phyloP scores from a whole-genome alignment of 1,284 basidiomycete genomes.

The Malassezia yamatoensis region DNA sequence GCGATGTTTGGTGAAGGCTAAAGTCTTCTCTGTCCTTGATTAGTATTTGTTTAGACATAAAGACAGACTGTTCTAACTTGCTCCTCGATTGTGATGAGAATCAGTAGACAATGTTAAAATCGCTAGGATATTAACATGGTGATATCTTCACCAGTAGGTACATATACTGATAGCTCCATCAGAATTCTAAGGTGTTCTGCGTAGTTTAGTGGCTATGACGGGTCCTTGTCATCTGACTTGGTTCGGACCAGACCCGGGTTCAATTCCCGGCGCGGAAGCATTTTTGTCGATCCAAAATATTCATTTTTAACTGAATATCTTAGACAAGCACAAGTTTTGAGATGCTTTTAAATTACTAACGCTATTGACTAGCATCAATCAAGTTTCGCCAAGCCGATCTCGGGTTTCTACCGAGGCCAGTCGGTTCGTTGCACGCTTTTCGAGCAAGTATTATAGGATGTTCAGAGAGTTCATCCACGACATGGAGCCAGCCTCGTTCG shows the following conservation, averaged over 20 bases:
- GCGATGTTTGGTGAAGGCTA: too few species aligned
- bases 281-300: constrained; percentile 3
- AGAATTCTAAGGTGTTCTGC: constrained; percentile 6
- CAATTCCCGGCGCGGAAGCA: constrained; percentile 22
- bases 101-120: not conserved
- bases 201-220: constrained; percentile 23
- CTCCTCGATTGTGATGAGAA: not conserved
- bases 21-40: too few species aligned
- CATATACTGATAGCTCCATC: not conserved
- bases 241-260: constrained; percentile 21
- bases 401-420: constrained; percentile 26
- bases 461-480: constrained; percentile 19
- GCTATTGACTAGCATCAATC: constrained; percentile 8
- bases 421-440: not conserved
- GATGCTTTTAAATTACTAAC: not conserved
- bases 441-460: constrained; percentile 1
- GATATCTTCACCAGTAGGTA: too few species aligned
- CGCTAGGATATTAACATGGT: too few species aligned
- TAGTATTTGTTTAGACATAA: not conserved
- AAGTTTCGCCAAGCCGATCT: constrained; percentile 22
- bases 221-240: constrained; percentile 16
- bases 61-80: not conserved
- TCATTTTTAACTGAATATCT: not conserved
- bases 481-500: constrained; percentile 31
- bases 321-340: not conserved